These are phyloP conservation scores for Rhynchosporium secalis DNA, from an alignment of 2,329 filamentous ascomycete species.

Conservation along the genomic window DNA sequence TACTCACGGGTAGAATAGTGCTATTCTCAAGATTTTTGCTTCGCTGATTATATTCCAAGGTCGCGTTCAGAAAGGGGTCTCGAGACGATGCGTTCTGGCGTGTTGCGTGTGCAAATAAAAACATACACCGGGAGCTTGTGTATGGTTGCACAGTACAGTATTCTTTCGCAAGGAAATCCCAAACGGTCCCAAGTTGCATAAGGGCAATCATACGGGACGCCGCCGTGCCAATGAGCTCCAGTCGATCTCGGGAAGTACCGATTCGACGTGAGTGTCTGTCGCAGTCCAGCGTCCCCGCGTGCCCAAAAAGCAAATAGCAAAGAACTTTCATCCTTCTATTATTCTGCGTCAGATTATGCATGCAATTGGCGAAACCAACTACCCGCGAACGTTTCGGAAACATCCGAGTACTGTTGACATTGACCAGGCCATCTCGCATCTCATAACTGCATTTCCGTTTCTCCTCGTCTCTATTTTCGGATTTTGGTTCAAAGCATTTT, in stretches of 20 bases:
- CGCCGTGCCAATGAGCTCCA: not conserved
- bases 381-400: not conserved
- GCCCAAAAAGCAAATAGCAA: not conserved
- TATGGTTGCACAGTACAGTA: not conserved
- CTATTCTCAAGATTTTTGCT: no score
- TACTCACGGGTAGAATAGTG: no score
- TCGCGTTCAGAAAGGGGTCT: no score
- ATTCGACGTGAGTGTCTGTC: not conserved
- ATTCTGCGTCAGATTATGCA: not conserved
- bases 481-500: not conserved
- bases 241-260: not conserved
- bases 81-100: no score
- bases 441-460: not conserved
- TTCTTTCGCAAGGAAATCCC: conserved; percentile 1
- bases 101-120: no score
- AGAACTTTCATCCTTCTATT: conserved; percentile 2
- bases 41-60: no score
- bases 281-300: not conserved
- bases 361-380: conserved; percentile 1
- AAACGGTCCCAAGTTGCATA: not conserved
- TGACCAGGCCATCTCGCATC: not conserved
- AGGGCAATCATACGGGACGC: not conserved
- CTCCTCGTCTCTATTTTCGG: not conserved
- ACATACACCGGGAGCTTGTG: no score
- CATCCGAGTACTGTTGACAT: not conserved